Evolutionary conservation across 225 moss, liverwort and hornwort genomes (phyloP), one percentile per base, ranked within the genome.

Genomic region (Antitrichia curtipendula): DNA sequence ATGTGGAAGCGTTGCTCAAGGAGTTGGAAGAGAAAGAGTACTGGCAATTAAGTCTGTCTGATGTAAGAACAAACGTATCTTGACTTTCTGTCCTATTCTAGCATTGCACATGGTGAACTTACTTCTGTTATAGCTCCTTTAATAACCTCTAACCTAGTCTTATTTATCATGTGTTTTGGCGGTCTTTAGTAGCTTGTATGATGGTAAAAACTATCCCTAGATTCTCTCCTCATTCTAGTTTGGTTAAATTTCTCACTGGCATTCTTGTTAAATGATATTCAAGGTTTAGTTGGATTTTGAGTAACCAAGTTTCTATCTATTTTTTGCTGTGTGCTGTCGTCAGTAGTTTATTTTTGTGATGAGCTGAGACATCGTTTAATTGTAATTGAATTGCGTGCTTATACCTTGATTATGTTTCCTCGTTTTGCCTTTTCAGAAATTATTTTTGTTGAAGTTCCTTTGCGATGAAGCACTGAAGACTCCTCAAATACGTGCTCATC

Each of bases 391-490:
- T 76, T 76, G 38, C 82, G 34, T 80, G 83, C 84, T 91, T 28
- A 93, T 78, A 70, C 40, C 54, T 59, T 61, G 77, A 50, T 45
- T 76, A 40, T 88, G 78, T 77, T 73, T 45, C 34, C 45, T 90
- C 38, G 41, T 41, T 50, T 52, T 87, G 38, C 60, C 81, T 70
- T 86, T 87, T 75, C 94, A 98, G 96, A 98, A 93, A 88, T 89
- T 98, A 45, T 86, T 89, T 59, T 88, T 98, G 65, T 89, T 98
- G 80, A 96, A 93, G 88, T 94, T 94, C 82, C 92, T 98, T 58
- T 98, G 97, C 87, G 97, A 96, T 86, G 95, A 96, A 93, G 97
- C 97, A 47, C 89, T 98, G 88, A 95, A 95, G 77, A 98, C 95
- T 88, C 93, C 93, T 73, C 95, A 95, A 91, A 82, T 96, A 81